phyloP scores from a whole-genome alignment of 1,284 basidiomycete species.

The Rhodotorula sp. region DNA sequence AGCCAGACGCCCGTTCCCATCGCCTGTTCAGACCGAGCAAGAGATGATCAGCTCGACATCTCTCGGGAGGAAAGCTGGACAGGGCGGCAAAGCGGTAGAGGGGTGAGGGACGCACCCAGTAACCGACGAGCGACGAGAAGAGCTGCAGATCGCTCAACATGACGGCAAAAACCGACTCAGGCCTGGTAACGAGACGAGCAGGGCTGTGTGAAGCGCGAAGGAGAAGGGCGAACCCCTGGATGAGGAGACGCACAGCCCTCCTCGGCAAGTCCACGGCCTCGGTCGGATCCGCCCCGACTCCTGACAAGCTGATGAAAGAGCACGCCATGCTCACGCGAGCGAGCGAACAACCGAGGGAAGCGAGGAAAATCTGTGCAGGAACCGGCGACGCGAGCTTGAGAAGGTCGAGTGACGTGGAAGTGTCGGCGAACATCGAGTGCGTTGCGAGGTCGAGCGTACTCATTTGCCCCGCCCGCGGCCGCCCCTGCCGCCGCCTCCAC shows the following conservation, averaged over 20 bases:
- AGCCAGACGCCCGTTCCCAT: slow-evolving; percentile 4
- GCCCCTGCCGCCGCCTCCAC: background rate
- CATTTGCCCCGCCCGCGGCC: background rate
- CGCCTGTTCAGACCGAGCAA: background rate
- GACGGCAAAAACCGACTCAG: background rate
- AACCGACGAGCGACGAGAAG: slow-evolving; percentile 2
- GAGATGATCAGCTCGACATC: background rate
- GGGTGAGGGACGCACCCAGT: background rate
- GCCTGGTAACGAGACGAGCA: background rate
- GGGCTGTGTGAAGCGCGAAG: background rate
- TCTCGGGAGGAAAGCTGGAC: background rate
- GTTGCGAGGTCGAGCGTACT: background rate
- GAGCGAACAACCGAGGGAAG: background rate
- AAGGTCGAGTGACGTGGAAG: background rate
- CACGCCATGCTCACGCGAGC: background rate
- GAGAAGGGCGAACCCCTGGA: background rate
- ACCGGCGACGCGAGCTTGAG: background rate
- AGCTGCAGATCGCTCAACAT: background rate
- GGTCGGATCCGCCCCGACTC: background rate
- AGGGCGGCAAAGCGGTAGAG: background rate
- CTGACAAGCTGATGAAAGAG: background rate
- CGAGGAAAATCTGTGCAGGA: background rate
- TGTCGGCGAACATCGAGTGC: too few species aligned
- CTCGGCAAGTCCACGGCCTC: background rate
- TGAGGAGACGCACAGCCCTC: background rate